phyloP scores from a whole-genome alignment of 306 rosid genomes.

The Cucurbita argyrosperma region DNA sequence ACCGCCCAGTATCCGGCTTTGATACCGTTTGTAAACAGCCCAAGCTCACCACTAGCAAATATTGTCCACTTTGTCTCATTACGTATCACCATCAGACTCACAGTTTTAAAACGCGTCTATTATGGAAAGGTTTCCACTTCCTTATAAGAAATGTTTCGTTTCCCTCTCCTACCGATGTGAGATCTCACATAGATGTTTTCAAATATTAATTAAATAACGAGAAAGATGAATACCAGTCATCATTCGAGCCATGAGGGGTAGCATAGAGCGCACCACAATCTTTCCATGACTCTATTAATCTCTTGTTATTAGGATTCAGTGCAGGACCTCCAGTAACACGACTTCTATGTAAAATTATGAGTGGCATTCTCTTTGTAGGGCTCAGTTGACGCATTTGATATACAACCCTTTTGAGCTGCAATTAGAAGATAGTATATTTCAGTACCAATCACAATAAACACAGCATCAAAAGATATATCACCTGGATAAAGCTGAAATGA shows the following conservation, averaged over 20 bases:
- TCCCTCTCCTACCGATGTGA: too few species aligned
- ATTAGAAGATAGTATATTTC: slow-evolving; percentile 16
- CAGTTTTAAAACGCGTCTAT: too few species aligned
- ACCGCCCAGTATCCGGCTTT: too few species aligned
- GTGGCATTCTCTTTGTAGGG: slow-evolving; percentile 73
- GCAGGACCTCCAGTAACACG: slow-evolving; percentile 70
- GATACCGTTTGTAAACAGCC: too few species aligned
- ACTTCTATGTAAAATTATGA: slow-evolving; percentile 61
- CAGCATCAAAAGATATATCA: slow-evolving; percentile 8
- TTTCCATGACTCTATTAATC: slow-evolving; percentile 57
- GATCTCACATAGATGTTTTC: not conserved
- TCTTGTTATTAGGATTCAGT: slow-evolving; percentile 46
- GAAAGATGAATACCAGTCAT: slow-evolving; percentile 61
- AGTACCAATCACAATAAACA: slow-evolving; percentile 2
- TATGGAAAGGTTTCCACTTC: too few species aligned
- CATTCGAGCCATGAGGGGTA: slow-evolving; percentile 80
- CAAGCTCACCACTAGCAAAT: too few species aligned
- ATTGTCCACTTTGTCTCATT: too few species aligned
- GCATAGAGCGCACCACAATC: slow-evolving; percentile 51
- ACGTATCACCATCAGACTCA: too few species aligned
- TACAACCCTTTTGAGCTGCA: slow-evolving; percentile 56
- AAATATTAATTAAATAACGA: slow-evolving; percentile 1
- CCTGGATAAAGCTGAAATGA: slow-evolving; percentile 51
- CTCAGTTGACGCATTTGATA: slow-evolving; percentile 45
- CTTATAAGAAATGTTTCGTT: too few species aligned